A percentile compares a stretch with the other conserved stretches of the same genome.
Evolutionary conservation across 768 basidiomycete species (phyloP).

Genomic region (Suillus bovinus): DNA sequence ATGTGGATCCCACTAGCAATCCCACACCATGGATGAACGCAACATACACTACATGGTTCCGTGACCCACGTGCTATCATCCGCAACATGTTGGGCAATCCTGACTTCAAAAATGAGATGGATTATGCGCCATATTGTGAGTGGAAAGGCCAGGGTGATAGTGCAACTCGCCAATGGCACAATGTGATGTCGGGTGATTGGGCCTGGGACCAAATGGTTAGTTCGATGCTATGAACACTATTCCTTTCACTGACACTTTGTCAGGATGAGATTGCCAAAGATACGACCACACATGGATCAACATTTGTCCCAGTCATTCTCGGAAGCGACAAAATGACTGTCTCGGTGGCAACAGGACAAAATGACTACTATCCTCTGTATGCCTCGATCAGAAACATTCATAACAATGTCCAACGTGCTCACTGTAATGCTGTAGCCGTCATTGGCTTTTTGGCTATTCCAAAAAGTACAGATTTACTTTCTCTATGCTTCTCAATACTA

Average conservation of each 20-base stretch:
- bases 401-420: slow-evolving; percentile 23
- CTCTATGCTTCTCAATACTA: no score
- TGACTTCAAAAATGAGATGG: slow-evolving; percentile 22
- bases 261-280: no score
- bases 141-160: not conserved
- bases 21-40: slow-evolving; percentile 28
- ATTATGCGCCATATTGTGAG: slow-evolving; percentile 18
- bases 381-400: slow-evolving; percentile 17
- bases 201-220: slow-evolving; percentile 11
- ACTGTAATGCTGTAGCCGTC: slow-evolving; percentile 16
- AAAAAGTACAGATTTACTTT: no score
- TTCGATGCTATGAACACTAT: not conserved
- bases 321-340: no score
- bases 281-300: no score
- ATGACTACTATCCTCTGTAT: slow-evolving; percentile 9
- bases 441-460: slow-evolving; percentile 27
- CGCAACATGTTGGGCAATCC: slow-evolving; percentile 24
- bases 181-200: slow-evolving; percentile 18
- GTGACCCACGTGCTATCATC: slow-evolving; percentile 18
- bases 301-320: no score
- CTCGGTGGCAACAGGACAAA: no score
- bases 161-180: not conserved
- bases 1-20: slow-evolving; percentile 12
- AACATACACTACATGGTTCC: slow-evolving; percentile 29
- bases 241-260: no score